Evolutionary conservation across 23 red algal species (phyloP).

Genomic region (Chondrus crispus): DNA sequence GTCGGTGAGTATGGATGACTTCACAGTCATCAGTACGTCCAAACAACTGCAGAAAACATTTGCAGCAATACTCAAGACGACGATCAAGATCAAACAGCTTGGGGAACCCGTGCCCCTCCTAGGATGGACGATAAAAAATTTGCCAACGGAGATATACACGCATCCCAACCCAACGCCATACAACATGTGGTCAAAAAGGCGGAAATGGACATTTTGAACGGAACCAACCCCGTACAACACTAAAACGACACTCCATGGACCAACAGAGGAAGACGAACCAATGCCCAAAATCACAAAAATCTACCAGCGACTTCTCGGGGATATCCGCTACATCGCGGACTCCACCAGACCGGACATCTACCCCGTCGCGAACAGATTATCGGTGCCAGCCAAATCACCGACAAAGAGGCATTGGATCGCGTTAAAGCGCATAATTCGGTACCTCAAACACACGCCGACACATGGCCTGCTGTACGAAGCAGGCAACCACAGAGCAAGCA

Average conservation of each 20-base stretch:
- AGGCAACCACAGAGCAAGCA: neutral
- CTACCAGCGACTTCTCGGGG: neutral
- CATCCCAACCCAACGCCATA: neutral
- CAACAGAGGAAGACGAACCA: neutral
- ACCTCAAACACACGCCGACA: neutral
- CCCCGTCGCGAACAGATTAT: neutral
- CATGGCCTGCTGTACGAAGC: neutral
- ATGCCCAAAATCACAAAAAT: neutral
- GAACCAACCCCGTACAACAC: neutral
- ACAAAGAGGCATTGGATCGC: neutral
- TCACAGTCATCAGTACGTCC: neutral
- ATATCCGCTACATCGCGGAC: neutral
- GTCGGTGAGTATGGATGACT: neutral
- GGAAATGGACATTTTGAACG: neutral
- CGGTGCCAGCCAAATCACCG: neutral
- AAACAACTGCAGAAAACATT: neutral
- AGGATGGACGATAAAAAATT: neutral
- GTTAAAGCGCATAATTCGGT: neutral
- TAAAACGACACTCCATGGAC: neutral
- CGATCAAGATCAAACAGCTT: neutral
- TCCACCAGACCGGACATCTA: neutral
- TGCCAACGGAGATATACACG: neutral
- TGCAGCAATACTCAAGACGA: neutral
- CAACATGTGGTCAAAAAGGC: neutral
- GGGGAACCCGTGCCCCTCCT: neutral